Evolutionary conservation across 202 grass and related monocot species (phyloP), one percentile per base, ranked within the genome.

Genomic region (Brachypodium distachyon): DNA sequence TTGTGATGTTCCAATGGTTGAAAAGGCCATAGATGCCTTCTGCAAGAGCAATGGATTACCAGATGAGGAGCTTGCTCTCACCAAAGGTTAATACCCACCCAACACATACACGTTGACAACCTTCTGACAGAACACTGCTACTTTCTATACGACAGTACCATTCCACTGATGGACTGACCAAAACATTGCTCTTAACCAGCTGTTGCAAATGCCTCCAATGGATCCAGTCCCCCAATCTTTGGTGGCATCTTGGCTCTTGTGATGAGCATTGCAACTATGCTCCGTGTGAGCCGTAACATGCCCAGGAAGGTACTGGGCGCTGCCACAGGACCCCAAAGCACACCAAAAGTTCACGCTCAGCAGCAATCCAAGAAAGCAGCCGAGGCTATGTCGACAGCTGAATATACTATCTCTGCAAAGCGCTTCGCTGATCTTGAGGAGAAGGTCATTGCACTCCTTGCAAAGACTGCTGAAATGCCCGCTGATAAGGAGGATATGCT

Each of bases 361-460:
- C 74, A 90, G 69, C 34, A 42, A 36, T 74, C 79, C 32, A 73
- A 86, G 72, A 6, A 69, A 23, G 75, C 72, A 4, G 25, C 47
- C 3, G 65, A 90, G 3, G 58, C 58, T 22, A 77, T 90, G 53
- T 79, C 77, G 9, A 46, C 26, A 3, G 70, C 48, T 51, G 94
- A 91, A 23, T 83, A 84, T 21, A 38, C 71, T 0, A 28, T 18
- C 26, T 65, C 71, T 14, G 64, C 87, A 49, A 98, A 85, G 85
- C 85, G 91, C 75, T 81, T 98, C 0, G 9, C 64, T 11, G 91
- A 98, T 41, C 85, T 98, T 33, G 95, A 98, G 77, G 87, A 98
- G 80, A 94, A 90, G 82, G 71, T 92, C 56, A 40, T 70, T 59
- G 70, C 72, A 54, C 78, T 98, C 42, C 76, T 80, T n/a, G 69